These are phyloP conservation scores for Tubosaeta sp. DNA, from an alignment of 768 basidiomycete species.

Conservation along the genomic window DNA sequence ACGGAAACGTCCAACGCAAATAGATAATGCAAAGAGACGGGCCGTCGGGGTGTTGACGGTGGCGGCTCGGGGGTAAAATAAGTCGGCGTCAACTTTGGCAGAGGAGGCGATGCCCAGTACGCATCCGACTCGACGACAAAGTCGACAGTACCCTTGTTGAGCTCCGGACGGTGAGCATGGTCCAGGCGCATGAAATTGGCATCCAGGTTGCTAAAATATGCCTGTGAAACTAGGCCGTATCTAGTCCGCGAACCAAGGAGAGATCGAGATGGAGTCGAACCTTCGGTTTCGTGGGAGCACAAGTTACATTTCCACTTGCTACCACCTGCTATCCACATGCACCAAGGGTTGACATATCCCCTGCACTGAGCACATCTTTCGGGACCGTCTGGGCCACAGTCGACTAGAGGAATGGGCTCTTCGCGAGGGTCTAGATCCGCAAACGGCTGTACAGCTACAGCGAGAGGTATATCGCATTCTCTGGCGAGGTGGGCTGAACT, in stretches of 20 bases:
- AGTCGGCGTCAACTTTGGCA: constrained; percentile 47
- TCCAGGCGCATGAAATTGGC: constrained; percentile 74
- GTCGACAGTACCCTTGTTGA: constrained; percentile 89
- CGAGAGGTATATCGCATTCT: constrained; percentile 82
- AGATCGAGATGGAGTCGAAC: constrained; percentile 41
- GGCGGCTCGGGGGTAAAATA: constrained; percentile 51
- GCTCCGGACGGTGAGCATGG: constrained; percentile 75
- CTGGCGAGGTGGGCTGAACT: constrained; percentile 70
- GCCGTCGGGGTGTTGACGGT: constrained; percentile 44
- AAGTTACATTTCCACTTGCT: constrained; percentile 90
- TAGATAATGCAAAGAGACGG: constrained; percentile 68
- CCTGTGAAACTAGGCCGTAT: constrained; percentile 54
- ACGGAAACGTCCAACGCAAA: constrained; percentile 84
- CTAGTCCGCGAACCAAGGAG: constrained; percentile 3
- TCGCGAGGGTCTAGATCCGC: constrained; percentile 75
- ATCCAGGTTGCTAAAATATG: constrained; percentile 85
- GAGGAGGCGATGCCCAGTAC: constrained; percentile 81
- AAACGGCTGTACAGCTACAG: constrained; percentile 86
- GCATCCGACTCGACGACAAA: constrained; percentile 69
- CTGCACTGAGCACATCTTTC: constrained; percentile 81
- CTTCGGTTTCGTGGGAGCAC: constrained; percentile 78
- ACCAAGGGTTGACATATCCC: constrained; percentile 94
- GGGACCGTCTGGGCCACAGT: constrained; percentile 69
- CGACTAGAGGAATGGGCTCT: constrained; percentile 74
- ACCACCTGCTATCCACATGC: constrained; percentile 77